Conservation (phyloP, 75 land plant genomes). For the Isoetes taiwanensis region DNA sequence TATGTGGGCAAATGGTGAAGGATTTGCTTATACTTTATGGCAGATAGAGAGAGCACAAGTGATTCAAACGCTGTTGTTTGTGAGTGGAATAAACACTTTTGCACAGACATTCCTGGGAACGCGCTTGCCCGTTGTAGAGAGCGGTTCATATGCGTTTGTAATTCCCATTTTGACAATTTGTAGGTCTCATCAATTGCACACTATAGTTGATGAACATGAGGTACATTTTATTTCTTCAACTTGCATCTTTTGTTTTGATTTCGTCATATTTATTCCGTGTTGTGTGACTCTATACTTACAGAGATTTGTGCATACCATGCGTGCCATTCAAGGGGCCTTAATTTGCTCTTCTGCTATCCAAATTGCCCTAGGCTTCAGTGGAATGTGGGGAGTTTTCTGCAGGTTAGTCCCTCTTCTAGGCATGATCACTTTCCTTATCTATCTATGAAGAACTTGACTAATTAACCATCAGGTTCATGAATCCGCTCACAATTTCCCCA, state of each 20-base stretch:
- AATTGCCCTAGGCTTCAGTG: background rate
- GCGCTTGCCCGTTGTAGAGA: slow-evolving; percentile 69
- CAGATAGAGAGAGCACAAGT: slow-evolving; percentile 51
- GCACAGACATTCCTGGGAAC: slow-evolving; percentile 64
- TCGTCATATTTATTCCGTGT: too few species aligned
- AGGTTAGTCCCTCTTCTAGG: too few species aligned
- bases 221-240: too few species aligned
- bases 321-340: slow-evolving; percentile 7
- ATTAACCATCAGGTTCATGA: slow-evolving; percentile 51
- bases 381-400: background rate
- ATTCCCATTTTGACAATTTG: slow-evolving; percentile 54
- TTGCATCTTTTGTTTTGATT: too few species aligned
- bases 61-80: slow-evolving; percentile 66
- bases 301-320: too few species aligned
- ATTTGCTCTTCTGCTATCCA: background rate
- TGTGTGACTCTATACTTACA: too few species aligned
- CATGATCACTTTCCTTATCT: too few species aligned
- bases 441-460: background rate
- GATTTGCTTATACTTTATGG: background rate
- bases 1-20: too few species aligned
- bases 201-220: slow-evolving; percentile 37
- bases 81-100: slow-evolving; percentile 57
- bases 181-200: slow-evolving; percentile 29
- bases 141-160: slow-evolving; percentile 59
- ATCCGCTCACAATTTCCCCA: slow-evolving; percentile 74